Percentiles rank a stretch among this genome's conserved stretches.
phyloP scores from a whole-genome alignment of 768 basidiomycete genomes.

The Termitomyces heimii region DNA sequence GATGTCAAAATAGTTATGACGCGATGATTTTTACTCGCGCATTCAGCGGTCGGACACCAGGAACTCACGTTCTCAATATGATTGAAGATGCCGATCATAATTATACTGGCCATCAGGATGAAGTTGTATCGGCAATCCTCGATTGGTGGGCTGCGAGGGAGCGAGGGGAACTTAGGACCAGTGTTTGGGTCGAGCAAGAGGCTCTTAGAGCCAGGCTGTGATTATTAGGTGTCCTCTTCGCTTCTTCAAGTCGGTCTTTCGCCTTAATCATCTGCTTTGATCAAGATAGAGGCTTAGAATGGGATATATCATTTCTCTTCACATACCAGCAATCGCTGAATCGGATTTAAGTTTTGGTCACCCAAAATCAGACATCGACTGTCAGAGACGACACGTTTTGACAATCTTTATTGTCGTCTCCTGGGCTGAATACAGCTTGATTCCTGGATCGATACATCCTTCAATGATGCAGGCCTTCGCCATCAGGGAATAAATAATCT shows the following conservation, averaged over 20 bases:
- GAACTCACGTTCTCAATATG: conserved; percentile 65
- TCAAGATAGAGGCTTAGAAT: background rate
- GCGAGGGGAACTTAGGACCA: conserved; percentile 46
- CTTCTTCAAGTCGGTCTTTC: too few species aligned
- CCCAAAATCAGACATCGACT: background rate
- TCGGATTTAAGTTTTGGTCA: background rate
- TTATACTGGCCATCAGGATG: conserved; percentile 61
- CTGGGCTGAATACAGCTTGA: background rate
- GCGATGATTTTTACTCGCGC: conserved; percentile 63
- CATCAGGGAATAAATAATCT: background rate
- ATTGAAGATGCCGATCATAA: conserved; percentile 80
- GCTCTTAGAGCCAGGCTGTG: conserved; percentile 46
- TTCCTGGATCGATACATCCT: background rate
- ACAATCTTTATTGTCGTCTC: too few species aligned
- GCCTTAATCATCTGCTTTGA: background rate
- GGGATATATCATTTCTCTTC: background rate
- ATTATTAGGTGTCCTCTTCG: conserved; percentile 4
- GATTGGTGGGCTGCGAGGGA: conserved; percentile 57
- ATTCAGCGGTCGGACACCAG: conserved; percentile 49
- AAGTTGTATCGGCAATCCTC: conserved; percentile 60
- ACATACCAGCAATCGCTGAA: background rate
- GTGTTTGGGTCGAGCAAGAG: conserved; percentile 48
- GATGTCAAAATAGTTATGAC: conserved; percentile 48
- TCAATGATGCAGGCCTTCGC: background rate
- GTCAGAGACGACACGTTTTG: too few species aligned